Conservation (phyloP, 805 yeast genomes). For the Wickerhamomyces chaumierensis region DNA sequence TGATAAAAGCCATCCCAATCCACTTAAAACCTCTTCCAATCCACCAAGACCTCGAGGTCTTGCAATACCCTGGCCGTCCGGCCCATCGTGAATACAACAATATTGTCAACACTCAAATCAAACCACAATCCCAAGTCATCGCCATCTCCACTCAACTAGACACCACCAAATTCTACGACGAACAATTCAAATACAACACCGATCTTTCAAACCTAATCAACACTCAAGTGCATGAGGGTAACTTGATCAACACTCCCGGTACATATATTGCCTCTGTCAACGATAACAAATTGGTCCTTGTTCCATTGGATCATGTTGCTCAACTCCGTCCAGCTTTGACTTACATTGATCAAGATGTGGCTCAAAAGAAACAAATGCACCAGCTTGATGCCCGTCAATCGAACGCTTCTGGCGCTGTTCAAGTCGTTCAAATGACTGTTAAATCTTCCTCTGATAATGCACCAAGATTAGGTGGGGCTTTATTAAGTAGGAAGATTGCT, state of each 20-base stretch:
- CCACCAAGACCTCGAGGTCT: slow-evolving; percentile 25
- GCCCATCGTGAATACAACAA: slow-evolving; percentile 28
- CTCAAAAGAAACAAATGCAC: slow-evolving; percentile 30
- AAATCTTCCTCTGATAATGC: slow-evolving; percentile 46
- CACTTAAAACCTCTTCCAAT: slow-evolving; percentile 25
- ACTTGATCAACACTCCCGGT: slow-evolving; percentile 42
- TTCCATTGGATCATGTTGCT: slow-evolving; percentile 54
- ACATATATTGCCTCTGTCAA: slow-evolving; percentile 34
- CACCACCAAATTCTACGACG: slow-evolving; percentile 57
- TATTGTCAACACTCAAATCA: slow-evolving; percentile 36
- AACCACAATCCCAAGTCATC: slow-evolving; percentile 49
- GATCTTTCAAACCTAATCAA: slow-evolving; percentile 53
- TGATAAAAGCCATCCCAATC: slow-evolving; percentile 51
- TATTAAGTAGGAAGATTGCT: slow-evolving; percentile 48
- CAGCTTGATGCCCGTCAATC: slow-evolving; percentile 30
- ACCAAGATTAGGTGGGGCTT: slow-evolving; percentile 59
- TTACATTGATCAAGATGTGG: slow-evolving; percentile 56
- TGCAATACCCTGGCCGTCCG: slow-evolving; percentile 57
- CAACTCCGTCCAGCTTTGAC: slow-evolving; percentile 78
- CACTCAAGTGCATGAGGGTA: slow-evolving; percentile 62
- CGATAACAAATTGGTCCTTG: slow-evolving; percentile 45
- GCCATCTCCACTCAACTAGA: slow-evolving; percentile 73
- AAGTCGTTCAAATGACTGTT: slow-evolving; percentile 70
- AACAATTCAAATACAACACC: slow-evolving; percentile 29
- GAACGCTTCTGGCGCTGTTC: slow-evolving; percentile 26